These are phyloP conservation scores for Inosperma sp. DNA, from an alignment of 768 basidiomycete genomes.

Conservation along the genomic window DNA sequence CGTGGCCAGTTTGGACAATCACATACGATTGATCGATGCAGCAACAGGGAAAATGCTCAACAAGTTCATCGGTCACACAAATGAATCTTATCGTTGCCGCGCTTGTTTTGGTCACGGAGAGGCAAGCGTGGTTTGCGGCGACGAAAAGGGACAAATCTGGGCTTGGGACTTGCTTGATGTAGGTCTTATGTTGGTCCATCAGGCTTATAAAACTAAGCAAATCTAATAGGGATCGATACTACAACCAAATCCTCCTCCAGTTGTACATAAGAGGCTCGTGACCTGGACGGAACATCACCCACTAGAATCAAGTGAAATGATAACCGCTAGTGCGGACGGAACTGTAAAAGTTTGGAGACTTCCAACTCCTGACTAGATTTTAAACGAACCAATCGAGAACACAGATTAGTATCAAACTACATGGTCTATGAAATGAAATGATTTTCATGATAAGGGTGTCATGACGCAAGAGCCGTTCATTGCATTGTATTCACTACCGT, in stretches of 20 bases:
- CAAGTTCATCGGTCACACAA: constrained; percentile 74
- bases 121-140: constrained; percentile 77
- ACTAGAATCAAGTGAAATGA: constrained; percentile 71
- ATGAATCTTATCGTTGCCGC: constrained; percentile 71
- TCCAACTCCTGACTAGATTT: constrained; percentile 21
- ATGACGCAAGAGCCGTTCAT: background rate
- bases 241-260: constrained; percentile 68
- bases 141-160: constrained; percentile 87
- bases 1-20: constrained; percentile 79
- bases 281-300: constrained; percentile 94
- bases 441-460: background rate
- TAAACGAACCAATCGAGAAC: background rate
- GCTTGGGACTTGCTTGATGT: constrained; percentile 93
- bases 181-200: constrained; percentile 17
- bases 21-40: constrained; percentile 81
- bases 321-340: constrained; percentile 89
- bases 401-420: too few relatives aligned
- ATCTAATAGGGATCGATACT: constrained; percentile 65
- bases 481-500: constrained; percentile 13
- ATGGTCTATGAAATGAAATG: background rate
- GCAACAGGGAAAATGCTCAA: constrained; percentile 80
- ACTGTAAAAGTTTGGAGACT: constrained; percentile 85
- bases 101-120: constrained; percentile 83
- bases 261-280: constrained; percentile 77
- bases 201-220: constrained; percentile 7